Evolutionary conservation across 768 basidiomycete genomes (phyloP).

Genomic region (Baorangia bicolor): DNA sequence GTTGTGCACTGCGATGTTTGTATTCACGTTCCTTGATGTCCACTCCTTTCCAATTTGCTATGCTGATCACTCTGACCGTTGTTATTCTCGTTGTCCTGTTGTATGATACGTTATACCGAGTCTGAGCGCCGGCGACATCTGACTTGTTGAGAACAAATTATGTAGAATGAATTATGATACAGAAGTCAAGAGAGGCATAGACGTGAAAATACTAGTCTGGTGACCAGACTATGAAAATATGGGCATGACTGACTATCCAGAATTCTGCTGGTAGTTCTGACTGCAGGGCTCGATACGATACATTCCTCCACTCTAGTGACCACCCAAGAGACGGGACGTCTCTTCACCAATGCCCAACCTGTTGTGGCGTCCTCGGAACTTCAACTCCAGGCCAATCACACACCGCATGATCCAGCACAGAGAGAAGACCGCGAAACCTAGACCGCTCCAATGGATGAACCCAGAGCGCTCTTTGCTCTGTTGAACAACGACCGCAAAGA

Average conservation of each 20-base stretch:
- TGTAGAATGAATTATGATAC: conserved; percentile 14
- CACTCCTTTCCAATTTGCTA: conserved; percentile 1
- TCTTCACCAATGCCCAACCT: conserved; percentile 34
- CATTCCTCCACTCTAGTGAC: conserved; percentile 8
- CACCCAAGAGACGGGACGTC: conserved; percentile 34
- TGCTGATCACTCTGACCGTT: conserved; percentile 14
- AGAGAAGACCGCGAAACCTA: conserved; percentile 62
- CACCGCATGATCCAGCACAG: conserved; percentile 63
- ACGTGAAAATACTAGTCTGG: background rate
- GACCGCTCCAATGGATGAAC: conserved; percentile 68
- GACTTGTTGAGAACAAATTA: conserved; percentile 13
- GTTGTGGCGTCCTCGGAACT: conserved; percentile 34
- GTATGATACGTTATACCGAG: conserved; percentile 15
- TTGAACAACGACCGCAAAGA: conserved; percentile 64
- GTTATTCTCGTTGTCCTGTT: conserved; percentile 12
- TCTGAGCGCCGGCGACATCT: conserved; percentile 10
- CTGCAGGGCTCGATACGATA: background rate
- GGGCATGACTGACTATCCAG: conserved; percentile 6
- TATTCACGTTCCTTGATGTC: conserved; percentile 7
- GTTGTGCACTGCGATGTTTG: conserved; percentile 6
- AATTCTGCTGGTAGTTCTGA: background rate
- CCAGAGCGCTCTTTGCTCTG: conserved; percentile 41
- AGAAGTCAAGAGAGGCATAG: conserved; percentile 6
- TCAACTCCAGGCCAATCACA: conserved; percentile 39
- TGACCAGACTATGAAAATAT: background rate